Conservation (phyloP, 371 early-diverging fungal genomes). For the Mucor velutinosus region DNA sequence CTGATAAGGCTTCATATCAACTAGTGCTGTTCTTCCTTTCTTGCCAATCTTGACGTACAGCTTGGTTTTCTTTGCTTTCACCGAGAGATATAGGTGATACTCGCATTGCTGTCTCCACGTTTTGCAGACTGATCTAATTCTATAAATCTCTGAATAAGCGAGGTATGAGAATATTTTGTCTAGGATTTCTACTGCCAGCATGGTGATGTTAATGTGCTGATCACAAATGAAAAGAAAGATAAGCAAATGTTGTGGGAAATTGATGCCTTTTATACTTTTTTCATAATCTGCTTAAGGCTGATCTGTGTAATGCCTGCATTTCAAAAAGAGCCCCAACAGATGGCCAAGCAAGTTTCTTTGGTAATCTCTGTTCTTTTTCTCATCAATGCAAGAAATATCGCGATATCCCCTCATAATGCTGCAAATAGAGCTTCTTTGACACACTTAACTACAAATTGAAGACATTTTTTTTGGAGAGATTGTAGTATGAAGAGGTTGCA, state of each 20-base stretch:
- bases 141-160: conserved; percentile 26
- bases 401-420: too few species aligned
- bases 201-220: neutral
- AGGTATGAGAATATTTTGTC: conserved; percentile 3
- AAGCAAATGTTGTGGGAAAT: neutral
- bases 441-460: neutral
- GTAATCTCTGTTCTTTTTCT: too few species aligned
- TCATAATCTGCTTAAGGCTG: neutral
- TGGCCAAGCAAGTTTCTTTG: too few species aligned
- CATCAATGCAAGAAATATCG: neutral
- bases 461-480: neutral
- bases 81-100: conserved; percentile 19
- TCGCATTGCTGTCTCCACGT: conserved; percentile 25
- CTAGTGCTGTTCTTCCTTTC: neutral
- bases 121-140: conserved; percentile 27
- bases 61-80: conserved; percentile 8
- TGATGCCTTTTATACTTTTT: neutral
- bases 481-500: neutral
- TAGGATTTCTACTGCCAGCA: neutral
- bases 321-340: neutral
- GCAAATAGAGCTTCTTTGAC: too few species aligned
- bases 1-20: conserved; percentile 15
- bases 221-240: neutral
- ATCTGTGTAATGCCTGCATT: neutral
- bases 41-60: conserved; percentile 10